Percentiles rank a stretch among this genome's conserved stretches.
phyloP scores from a whole-genome alignment of 345 rosid species.

The Brassica incana region DNA sequence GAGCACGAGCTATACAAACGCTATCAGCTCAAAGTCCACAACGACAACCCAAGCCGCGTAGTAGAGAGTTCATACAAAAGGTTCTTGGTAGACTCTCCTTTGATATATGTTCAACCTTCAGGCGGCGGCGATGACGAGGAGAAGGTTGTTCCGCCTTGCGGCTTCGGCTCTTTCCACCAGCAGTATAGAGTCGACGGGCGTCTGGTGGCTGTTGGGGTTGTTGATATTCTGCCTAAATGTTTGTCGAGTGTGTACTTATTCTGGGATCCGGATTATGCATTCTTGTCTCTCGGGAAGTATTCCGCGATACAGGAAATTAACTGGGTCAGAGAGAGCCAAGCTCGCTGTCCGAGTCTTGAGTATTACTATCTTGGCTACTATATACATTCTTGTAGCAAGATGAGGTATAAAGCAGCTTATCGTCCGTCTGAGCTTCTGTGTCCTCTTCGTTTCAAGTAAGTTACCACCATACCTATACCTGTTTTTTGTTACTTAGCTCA shows the following conservation, averaged over 20 bases:
- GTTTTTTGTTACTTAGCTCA: not conserved
- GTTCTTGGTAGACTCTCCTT: constrained; percentile 87
- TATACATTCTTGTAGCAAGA: constrained; percentile 92
- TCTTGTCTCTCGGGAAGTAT: constrained; percentile 82
- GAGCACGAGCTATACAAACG: constrained; percentile 77
- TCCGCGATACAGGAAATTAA: constrained; percentile 83
- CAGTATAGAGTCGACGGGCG: constrained; percentile 80
- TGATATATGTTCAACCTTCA: constrained; percentile 62
- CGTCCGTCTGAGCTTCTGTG: constrained; percentile 93
- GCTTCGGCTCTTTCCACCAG: constrained; percentile 98
- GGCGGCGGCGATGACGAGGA: constrained; percentile 55
- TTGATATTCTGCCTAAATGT: constrained; percentile 92
- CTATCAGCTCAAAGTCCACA: constrained; percentile 87
- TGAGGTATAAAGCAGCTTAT: constrained; percentile 98
- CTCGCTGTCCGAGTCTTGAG: constrained; percentile 67
- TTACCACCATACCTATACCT: constrained; percentile 17
- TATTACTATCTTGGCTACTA: constrained; percentile 97
- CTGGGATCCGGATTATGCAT: constrained; percentile 98
- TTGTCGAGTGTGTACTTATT: constrained; percentile 91
- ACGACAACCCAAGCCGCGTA: constrained; percentile 59
- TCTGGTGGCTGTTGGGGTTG: constrained; percentile 89
- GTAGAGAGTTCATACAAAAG: constrained; percentile 61
- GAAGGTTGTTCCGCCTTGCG: constrained; percentile 60
- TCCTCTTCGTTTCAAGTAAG: constrained; percentile 89
- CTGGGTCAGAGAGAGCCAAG: constrained; percentile 77